These are phyloP conservation scores for Prunus mira DNA, from an alignment of 306 rosid species.

Conservation along the genomic window DNA sequence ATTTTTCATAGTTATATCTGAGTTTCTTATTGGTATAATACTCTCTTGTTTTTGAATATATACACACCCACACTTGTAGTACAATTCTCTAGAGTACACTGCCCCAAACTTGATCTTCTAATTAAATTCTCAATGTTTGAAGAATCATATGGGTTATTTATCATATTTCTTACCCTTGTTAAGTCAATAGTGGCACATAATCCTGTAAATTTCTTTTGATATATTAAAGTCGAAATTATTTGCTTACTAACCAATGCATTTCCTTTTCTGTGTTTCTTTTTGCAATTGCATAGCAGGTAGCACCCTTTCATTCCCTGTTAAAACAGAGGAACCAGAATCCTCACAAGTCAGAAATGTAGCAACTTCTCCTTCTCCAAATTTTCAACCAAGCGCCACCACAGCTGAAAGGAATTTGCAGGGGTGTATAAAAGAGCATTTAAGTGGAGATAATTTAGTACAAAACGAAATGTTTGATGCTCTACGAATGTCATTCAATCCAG, in stretches of 20 bases:
- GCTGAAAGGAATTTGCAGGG: conserved; percentile 23
- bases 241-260: too few relatives aligned
- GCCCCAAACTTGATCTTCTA: not conserved
- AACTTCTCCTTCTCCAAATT: conserved; percentile 13
- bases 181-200: not conserved
- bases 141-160: not conserved
- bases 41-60: too few relatives aligned
- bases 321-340: conserved; percentile 16
- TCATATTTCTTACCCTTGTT: not conserved
- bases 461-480: conserved; percentile 24
- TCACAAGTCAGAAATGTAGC: conserved; percentile 1
- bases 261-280: not conserved
- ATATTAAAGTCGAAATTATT: not conserved
- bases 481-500: conserved; percentile 38
- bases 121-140: not conserved
- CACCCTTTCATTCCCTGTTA: not conserved
- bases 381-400: conserved; percentile 10
- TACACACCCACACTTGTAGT: not conserved
- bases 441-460: conserved; percentile 1
- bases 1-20: not conserved
- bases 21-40: too few relatives aligned
- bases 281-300: conserved; percentile 7
- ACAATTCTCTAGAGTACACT: not conserved
- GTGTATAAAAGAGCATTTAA: conserved; percentile 16
- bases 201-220: not conserved